These are phyloP conservation scores for Podospora conica DNA, from an alignment of 495 filamentous ascomycete species.

Conservation along the genomic window DNA sequence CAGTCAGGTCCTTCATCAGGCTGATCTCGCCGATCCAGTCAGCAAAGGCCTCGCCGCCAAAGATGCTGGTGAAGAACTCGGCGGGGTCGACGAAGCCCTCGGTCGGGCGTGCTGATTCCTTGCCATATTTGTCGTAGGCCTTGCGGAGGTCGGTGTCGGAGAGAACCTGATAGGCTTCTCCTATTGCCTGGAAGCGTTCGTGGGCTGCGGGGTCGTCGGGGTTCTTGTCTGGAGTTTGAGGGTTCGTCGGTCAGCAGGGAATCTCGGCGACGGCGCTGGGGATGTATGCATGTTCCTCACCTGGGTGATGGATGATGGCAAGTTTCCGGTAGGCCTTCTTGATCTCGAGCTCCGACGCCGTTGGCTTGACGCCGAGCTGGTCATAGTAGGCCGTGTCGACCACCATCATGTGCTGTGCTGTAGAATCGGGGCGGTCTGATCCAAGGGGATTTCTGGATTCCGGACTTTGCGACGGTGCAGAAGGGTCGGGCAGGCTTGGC, in stretches of 20 bases:
- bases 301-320: constrained; percentile 68
- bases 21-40: constrained; percentile 90
- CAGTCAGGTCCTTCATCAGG: constrained; percentile 84
- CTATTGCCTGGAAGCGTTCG: constrained; percentile 87
- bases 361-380: constrained; percentile 77
- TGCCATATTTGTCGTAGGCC: constrained; percentile 94
- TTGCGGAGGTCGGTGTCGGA: constrained; percentile 78
- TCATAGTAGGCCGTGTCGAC: constrained; percentile 89
- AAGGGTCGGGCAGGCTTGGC: not conserved
- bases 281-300: constrained; percentile 35
- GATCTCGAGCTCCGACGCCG: constrained; percentile 90
- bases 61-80: constrained; percentile 98
- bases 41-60: constrained; percentile 91
- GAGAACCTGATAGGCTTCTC: constrained; percentile 96
- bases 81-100: constrained; percentile 93
- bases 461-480: not conserved
- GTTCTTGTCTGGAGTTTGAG: constrained; percentile 72
- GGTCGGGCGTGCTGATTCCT: constrained; percentile 79
- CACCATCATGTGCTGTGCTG: constrained; percentile 54
- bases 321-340: constrained; percentile 99
- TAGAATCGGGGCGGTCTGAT: not conserved
- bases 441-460: not conserved
- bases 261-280: not conserved
- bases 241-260: not conserved
- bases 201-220: constrained; percentile 93